Percentiles rank a stretch among this genome's conserved stretches.
Conservation (phyloP, 1,284 basidiomycete species). For the Stygiomarasmius scandens region DNA sequence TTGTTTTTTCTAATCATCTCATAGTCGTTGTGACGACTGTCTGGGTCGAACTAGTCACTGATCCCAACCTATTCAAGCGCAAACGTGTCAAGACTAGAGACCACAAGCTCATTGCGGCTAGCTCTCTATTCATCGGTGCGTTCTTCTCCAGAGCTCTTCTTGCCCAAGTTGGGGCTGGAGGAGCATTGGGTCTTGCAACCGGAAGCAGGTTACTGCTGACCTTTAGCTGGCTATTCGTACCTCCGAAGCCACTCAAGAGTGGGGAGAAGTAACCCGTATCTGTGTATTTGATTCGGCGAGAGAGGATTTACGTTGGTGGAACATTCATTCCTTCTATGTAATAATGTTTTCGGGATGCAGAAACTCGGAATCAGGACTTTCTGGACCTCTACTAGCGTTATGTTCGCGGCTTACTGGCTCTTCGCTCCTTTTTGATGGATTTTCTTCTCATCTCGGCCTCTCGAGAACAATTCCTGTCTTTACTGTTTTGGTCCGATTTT, state of each 20-base stretch:
- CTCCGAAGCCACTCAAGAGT: constrained; percentile 34
- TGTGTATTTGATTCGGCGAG: no score
- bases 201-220: constrained; percentile 55
- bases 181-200: constrained; percentile 56
- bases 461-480: no score
- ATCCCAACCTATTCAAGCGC: constrained; percentile 56
- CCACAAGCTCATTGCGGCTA: constrained; percentile 59
- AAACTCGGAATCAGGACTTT: no score
- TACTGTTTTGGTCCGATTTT: no score
- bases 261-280: no score
- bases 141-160: constrained; percentile 60
- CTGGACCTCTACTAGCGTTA: no score
- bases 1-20: not conserved
- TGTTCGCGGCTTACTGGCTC: no score
- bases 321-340: no score
- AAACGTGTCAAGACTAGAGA: constrained; percentile 53
- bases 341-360: no score
- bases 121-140: constrained; percentile 63
- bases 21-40: constrained; percentile 66
- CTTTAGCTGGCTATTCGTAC: constrained; percentile 58
- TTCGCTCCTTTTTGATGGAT: no score
- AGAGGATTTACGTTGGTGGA: no score
- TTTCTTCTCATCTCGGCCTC: no score
- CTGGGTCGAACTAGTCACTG: constrained; percentile 73
- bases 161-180: constrained; percentile 50